Conservation (phyloP, 306 rosid genomes). For the Corylus avellana region DNA sequence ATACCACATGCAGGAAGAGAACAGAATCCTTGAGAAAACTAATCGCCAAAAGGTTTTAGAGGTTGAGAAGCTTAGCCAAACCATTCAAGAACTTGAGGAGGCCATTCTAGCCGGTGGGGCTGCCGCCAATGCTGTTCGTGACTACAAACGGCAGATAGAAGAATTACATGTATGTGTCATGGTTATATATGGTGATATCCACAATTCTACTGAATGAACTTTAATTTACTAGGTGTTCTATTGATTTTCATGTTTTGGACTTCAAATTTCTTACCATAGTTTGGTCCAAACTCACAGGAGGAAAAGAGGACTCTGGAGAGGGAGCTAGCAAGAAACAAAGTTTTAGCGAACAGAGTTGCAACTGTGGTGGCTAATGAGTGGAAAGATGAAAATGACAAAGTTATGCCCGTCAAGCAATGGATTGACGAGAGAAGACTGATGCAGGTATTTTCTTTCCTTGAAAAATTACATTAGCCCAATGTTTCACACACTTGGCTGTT, state of each 20-base stretch:
- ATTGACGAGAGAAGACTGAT: slow-evolving; percentile 81
- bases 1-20: slow-evolving; percentile 76
- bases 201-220: background rate
- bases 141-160: slow-evolving; percentile 68
- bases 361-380: slow-evolving; percentile 86
- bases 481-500: background rate
- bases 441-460: slow-evolving; percentile 55
- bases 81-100: slow-evolving; percentile 89
- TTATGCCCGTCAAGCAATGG: slow-evolving; percentile 98
- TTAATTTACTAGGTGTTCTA: background rate
- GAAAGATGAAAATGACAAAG: slow-evolving; percentile 89
- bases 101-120: slow-evolving; percentile 72
- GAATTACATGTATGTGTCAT: slow-evolving; percentile 57
- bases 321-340: slow-evolving; percentile 80
- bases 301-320: slow-evolving; percentile 89
- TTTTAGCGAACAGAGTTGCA: slow-evolving; percentile 85
- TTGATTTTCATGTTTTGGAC: slow-evolving; percentile 12
- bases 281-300: slow-evolving; percentile 56
- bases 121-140: slow-evolving; percentile 74
- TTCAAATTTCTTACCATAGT: slow-evolving; percentile 20
- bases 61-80: slow-evolving; percentile 89
- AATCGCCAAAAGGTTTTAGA: slow-evolving; percentile 87
- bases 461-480: background rate
- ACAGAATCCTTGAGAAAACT: slow-evolving; percentile 82
- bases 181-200: background rate